phyloP scores from a whole-genome alignment of 2,329 filamentous ascomycete species.

The Claviceps sp. region DNA sequence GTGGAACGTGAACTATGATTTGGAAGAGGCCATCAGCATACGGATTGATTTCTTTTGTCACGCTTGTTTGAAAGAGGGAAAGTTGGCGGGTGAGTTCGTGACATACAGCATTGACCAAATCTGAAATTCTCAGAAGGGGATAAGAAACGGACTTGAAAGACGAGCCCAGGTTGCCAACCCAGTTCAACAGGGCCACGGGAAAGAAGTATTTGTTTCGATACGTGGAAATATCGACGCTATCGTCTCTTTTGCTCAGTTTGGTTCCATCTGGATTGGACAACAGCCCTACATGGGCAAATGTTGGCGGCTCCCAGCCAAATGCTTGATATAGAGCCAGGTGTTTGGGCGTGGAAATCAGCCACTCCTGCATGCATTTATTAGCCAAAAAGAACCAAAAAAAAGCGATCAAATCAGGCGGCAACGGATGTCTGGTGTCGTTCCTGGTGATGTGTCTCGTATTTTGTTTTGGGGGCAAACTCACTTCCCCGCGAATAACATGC shows the following conservation, averaged over 20 bases:
- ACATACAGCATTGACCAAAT: conserved; percentile 56
- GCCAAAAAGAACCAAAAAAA: not conserved
- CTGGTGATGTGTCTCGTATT: not conserved
- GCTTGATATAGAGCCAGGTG: conserved; percentile 59
- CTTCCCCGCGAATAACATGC: conserved; percentile 81
- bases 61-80: not conserved
- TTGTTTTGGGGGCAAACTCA: conserved; percentile 21
- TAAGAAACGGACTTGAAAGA: conserved; percentile 16
- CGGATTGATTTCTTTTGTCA: not conserved
- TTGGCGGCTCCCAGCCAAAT: conserved; percentile 59
- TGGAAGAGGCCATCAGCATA: conserved; percentile 12
- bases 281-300: conserved; percentile 71
- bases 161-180: conserved; percentile 56
- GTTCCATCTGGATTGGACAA: conserved; percentile 54
- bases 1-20: conserved; percentile 58
- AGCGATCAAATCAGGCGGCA: too few species aligned
- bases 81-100: not conserved
- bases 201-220: conserved; percentile 35
- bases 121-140: conserved; percentile 38
- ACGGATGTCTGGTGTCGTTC: not conserved
- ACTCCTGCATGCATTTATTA: conserved; percentile 45
- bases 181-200: conserved; percentile 53
- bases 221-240: conserved; percentile 33
- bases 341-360: conserved; percentile 85
- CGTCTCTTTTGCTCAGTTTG: conserved; percentile 78